Conservation (phyloP, 768 basidiomycete genomes). For the Tulasnella sp. region DNA sequence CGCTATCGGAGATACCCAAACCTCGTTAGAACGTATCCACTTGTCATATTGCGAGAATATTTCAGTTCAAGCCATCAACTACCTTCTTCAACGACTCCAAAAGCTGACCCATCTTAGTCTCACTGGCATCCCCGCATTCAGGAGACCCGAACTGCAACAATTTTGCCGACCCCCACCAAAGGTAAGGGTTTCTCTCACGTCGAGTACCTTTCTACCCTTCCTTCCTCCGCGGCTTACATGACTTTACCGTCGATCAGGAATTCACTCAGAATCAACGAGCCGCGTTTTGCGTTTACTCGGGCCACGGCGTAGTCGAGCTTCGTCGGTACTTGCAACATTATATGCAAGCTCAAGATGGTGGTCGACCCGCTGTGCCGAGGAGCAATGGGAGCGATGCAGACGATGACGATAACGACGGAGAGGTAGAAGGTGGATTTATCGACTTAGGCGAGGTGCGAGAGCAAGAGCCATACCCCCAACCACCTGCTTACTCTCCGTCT, state of each 20-base stretch:
- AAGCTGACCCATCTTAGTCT: slow-evolving; percentile 92
- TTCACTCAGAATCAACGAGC: slow-evolving; percentile 85
- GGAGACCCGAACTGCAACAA: slow-evolving; percentile 74
- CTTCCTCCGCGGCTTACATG: neutral
- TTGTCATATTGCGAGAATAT: slow-evolving; percentile 97
- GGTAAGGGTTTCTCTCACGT: slow-evolving; percentile 46
- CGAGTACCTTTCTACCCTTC: slow-evolving; percentile 33
- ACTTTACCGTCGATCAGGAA: slow-evolving; percentile 50
- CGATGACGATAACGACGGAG: slow-evolving; percentile 53
- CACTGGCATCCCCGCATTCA: slow-evolving; percentile 94
- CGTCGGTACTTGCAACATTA: slow-evolving; percentile 66
- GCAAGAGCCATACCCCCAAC: neutral
- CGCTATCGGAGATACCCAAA: slow-evolving; percentile 78
- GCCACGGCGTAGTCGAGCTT: slow-evolving; percentile 79
- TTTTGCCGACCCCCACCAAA: slow-evolving; percentile 86
- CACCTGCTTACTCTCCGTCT: slow-evolving; percentile 44
- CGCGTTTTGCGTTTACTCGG: slow-evolving; percentile 96
- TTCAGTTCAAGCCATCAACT: slow-evolving; percentile 85
- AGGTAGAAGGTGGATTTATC: slow-evolving; percentile 38
- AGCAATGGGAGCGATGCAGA: slow-evolving; percentile 54
- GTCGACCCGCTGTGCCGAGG: neutral
- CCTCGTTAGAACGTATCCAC: slow-evolving; percentile 90
- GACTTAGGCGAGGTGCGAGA: neutral
- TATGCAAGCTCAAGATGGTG: slow-evolving; percentile 20
- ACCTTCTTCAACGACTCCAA: slow-evolving; percentile 81